Percentiles rank a stretch among this genome's conserved stretches.
Evolutionary conservation across 768 basidiomycete genomes (phyloP).

Genomic region (Termitomyces titanicus): DNA sequence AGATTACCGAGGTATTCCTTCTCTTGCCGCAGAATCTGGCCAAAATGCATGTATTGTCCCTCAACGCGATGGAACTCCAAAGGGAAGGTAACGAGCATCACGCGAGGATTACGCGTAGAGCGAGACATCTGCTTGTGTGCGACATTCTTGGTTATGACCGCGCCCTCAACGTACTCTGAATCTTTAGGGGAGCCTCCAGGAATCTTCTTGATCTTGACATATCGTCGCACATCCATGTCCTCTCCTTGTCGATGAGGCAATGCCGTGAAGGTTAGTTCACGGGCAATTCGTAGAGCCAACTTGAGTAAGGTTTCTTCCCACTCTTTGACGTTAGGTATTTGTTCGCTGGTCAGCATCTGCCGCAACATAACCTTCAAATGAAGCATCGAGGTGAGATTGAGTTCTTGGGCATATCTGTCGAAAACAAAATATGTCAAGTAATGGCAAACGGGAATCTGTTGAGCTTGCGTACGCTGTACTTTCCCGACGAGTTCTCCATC

Average conservation of each 20-base stretch:
- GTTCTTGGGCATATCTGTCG: constrained; percentile 73
- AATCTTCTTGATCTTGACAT: constrained; percentile 98
- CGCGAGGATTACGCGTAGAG: constrained; percentile 76
- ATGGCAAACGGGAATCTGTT: not conserved
- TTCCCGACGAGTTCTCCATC: constrained; percentile 85
- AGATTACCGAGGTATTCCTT: constrained; percentile 89
- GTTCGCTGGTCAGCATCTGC: constrained; percentile 83
- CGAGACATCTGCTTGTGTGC: constrained; percentile 95
- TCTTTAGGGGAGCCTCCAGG: constrained; percentile 90
- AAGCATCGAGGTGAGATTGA: constrained; percentile 82
- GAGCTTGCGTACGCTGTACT: constrained; percentile 74
- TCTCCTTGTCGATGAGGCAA: constrained; percentile 75
- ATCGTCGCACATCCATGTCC: constrained; percentile 91
- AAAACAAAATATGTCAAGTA: constrained; percentile 22
- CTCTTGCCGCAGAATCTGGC: constrained; percentile 87
- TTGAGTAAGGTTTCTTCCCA: constrained; percentile 87
- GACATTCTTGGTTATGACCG: constrained; percentile 96
- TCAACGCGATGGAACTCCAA: constrained; percentile 91
- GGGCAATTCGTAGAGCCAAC: constrained; percentile 82
- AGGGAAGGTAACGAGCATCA: constrained; percentile 96
- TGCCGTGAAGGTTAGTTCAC: constrained; percentile 75
- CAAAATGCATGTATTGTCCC: constrained; percentile 91
- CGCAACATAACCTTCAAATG: constrained; percentile 89
- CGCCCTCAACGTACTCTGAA: constrained; percentile 96
- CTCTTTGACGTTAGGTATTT: constrained; percentile 76